phyloP scores from a whole-genome alignment of 2,329 filamentous ascomycete genomes.

The Aspergillus aculeatus region DNA sequence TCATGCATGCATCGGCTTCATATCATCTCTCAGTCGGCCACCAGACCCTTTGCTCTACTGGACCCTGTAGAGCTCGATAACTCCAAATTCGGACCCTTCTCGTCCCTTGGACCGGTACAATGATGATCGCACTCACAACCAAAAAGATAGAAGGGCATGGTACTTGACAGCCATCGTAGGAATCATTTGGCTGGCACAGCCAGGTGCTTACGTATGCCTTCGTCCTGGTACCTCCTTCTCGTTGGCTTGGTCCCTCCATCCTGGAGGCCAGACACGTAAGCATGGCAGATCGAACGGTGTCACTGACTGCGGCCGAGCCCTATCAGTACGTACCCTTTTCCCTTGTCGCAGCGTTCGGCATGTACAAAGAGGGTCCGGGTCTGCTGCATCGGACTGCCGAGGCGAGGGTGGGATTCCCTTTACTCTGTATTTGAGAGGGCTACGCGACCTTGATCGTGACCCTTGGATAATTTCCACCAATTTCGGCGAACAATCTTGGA shows the following conservation, averaged over 20 bases:
- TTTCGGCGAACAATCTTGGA: no score
- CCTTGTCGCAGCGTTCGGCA: not conserved
- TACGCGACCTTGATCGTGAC: no score
- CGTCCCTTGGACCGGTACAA: not conserved
- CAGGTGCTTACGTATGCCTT: not conserved
- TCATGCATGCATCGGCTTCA: not conserved
- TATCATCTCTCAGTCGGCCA: not conserved
- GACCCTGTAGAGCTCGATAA: not conserved
- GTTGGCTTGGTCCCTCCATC: not conserved
- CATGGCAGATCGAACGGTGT: not conserved
- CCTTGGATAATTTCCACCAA: no score
- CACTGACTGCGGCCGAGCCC: no score
- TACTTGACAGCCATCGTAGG: not conserved
- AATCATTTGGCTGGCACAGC: not conserved
- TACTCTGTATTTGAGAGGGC: no score
- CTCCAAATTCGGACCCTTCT: not conserved
- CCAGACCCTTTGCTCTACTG: not conserved
- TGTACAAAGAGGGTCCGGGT: not conserved
- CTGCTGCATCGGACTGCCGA: no score
- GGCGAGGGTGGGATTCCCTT: no score
- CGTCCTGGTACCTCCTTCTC: not conserved
- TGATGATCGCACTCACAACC: not conserved
- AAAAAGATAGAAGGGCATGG: not conserved
- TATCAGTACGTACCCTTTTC: no score
- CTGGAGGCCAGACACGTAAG: not conserved